Evolutionary conservation across 1,139 yeast genomes (phyloP).

Genomic region (Casaregolazyma lundiana): DNA sequence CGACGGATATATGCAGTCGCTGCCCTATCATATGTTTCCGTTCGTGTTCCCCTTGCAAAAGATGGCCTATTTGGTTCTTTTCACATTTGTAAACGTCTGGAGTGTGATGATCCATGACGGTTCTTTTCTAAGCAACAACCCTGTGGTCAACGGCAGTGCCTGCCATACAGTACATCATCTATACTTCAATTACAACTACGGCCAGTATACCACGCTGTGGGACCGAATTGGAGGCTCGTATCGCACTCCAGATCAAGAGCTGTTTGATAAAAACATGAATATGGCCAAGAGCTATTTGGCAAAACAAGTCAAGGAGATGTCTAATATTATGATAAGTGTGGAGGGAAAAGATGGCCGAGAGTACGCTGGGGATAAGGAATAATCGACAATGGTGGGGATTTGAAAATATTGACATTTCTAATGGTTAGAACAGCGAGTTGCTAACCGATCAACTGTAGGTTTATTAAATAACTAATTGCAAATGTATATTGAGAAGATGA

Average conservation of each 20-base stretch:
- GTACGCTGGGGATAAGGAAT: constrained; percentile 35
- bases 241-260: constrained; percentile 83
- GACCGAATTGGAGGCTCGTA: constrained; percentile 92
- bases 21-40: constrained; percentile 91
- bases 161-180: constrained; percentile 96
- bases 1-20: constrained; percentile 88
- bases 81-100: constrained; percentile 94
- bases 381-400: neutral
- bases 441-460: no score
- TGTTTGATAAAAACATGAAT: constrained; percentile 63
- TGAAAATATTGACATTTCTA: no score
- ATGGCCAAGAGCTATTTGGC: constrained; percentile 63
- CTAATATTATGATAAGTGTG: constrained; percentile 67
- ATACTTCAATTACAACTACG: constrained; percentile 95
- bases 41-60: constrained; percentile 89
- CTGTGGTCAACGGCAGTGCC: constrained; percentile 94
- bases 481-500: no score
- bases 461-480: no score
- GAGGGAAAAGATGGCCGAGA: constrained; percentile 74
- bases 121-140: constrained; percentile 87
- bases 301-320: constrained; percentile 72
- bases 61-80: constrained; percentile 69
- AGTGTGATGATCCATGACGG: constrained; percentile 99
- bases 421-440: no score
- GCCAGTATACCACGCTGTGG: constrained; percentile 97